These are phyloP conservation scores for Bremia lactucae DNA, from an alignment of 352 stramenopile species.

Conservation along the genomic window DNA sequence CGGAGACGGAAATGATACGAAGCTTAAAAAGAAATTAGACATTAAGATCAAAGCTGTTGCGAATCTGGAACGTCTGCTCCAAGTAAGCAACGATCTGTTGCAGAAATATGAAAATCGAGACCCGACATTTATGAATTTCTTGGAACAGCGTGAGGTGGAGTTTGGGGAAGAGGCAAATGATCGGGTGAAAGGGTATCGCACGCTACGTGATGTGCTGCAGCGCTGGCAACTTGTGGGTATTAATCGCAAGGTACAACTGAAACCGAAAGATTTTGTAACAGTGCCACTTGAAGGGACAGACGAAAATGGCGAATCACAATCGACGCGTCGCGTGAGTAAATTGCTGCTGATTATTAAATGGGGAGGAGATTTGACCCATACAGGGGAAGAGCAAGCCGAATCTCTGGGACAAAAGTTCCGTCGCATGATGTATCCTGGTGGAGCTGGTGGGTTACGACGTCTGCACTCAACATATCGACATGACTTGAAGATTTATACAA, in stretches of 20 bases:
- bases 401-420: conserved; percentile 87
- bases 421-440: conserved; percentile 84
- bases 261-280: conserved; percentile 54
- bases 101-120: conserved; percentile 52
- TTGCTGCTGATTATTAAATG: conserved; percentile 99
- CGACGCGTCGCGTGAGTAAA: conserved; percentile 49
- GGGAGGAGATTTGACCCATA: conserved; percentile 97
- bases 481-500: conserved; percentile 99
- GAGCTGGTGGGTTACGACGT: conserved; percentile 92
- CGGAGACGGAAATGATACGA: conserved; percentile 13
- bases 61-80: conserved; percentile 67
- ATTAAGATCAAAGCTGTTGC: conserved; percentile 82
- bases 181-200: conserved; percentile 73
- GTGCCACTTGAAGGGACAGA: conserved; percentile 12
- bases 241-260: conserved; percentile 97
- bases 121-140: conserved; percentile 46
- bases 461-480: conserved; percentile 99
- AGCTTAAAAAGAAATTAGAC: conserved; percentile 62
- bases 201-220: conserved; percentile 92
- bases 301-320: conserved; percentile 23
- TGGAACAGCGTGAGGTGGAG: conserved; percentile 44
- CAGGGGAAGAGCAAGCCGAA: conserved; percentile 93
- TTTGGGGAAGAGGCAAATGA: conserved; percentile 62
- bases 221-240: conserved; percentile 93
- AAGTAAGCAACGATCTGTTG: conserved; percentile 68